phyloP scores from a whole-genome alignment of 1,139 yeast genomes.

The Kurtzmaniella quercitrusa region DNA sequence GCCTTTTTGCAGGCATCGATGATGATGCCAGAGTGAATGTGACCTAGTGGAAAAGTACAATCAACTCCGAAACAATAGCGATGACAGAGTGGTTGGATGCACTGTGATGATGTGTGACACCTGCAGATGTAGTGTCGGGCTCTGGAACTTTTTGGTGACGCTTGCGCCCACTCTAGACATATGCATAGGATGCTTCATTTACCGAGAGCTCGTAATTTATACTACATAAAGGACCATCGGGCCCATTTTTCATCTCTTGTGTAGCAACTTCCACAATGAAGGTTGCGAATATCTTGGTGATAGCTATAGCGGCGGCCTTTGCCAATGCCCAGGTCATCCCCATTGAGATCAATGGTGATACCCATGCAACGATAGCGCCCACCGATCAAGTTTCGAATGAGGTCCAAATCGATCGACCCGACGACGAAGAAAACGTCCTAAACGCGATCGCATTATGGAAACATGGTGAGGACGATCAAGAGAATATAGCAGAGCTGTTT shows the following conservation, averaged over 20 bases:
- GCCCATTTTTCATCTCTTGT: neutral
- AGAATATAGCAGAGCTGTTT: neutral
- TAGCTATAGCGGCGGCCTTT: neutral
- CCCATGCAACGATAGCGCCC: neutral
- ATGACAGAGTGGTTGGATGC: no score
- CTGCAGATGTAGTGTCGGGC: neutral
- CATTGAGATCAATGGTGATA: neutral
- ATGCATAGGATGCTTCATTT: neutral
- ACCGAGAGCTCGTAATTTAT: neutral
- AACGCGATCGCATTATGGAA: neutral
- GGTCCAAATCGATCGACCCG: conserved; percentile 2
- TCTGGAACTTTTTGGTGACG: neutral
- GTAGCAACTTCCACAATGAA: neutral
- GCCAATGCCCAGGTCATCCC: neutral
- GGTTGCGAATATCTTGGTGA: neutral
- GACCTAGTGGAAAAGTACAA: no score
- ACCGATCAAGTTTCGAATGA: neutral
- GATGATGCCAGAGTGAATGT: no score
- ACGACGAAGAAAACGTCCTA: neutral
- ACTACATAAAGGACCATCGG: neutral
- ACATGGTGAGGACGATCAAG: neutral
- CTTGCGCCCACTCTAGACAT: neutral
- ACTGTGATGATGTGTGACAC: neutral
- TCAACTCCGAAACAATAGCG: no score
- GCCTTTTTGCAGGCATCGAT: neutral